Evolutionary conservation across 75 land plant species (phyloP).

Genomic region (Pinus tabuliformis): DNA sequence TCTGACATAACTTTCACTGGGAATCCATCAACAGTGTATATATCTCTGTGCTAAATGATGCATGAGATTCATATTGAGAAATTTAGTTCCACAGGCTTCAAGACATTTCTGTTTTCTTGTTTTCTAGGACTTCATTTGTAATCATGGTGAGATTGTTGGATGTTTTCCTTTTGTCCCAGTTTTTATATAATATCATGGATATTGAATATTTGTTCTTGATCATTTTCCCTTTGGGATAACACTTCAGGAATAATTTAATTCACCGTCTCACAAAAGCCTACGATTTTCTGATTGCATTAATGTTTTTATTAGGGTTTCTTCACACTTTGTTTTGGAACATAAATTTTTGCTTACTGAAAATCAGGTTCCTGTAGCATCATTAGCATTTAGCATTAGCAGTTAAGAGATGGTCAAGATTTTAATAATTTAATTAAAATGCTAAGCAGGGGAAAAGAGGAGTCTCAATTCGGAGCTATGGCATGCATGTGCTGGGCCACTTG

Average conservation of each 20-base stretch:
- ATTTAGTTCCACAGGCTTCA: neutral
- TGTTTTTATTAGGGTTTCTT: neutral
- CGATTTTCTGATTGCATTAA: neutral
- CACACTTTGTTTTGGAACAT: neutral
- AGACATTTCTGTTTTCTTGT: neutral
- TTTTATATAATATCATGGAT: neutral
- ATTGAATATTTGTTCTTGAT: neutral
- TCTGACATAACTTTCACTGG: neutral
- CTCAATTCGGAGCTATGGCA: slow-evolving; percentile 86
- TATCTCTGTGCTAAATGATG: neutral
- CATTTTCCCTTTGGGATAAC: neutral
- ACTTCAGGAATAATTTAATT: no score
- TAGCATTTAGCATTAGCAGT: neutral
- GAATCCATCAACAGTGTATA: neutral
- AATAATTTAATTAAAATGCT: slow-evolving; percentile 2
- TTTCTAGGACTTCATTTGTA: neutral
- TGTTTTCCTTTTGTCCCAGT: neutral
- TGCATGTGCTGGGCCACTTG: slow-evolving; percentile 85
- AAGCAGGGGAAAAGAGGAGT: slow-evolving; percentile 51
- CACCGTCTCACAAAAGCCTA: neutral
- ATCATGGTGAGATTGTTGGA: neutral
- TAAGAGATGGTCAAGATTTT: neutral
- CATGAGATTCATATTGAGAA: neutral
- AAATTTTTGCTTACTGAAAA: neutral
- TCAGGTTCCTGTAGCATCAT: neutral